These are phyloP conservation scores for Aspergillus felis DNA, from an alignment of 2,329 filamentous ascomycete species.

Conservation along the genomic window DNA sequence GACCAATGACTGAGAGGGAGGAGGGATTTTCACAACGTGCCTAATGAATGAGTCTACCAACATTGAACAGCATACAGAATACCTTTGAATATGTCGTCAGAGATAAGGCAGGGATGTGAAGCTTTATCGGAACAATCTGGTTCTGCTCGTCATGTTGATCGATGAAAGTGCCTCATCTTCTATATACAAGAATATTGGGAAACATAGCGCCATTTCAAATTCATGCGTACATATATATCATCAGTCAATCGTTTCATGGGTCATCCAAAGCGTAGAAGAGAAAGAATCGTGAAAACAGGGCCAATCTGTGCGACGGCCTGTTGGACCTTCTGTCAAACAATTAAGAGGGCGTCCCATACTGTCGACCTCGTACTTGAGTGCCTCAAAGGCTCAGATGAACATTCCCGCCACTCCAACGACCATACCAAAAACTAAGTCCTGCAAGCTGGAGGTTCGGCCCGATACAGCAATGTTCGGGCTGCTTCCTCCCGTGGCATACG, in stretches of 20 bases:
- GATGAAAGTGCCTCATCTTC: not conserved
- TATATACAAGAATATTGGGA: not conserved
- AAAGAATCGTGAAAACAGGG: constrained; percentile 7
- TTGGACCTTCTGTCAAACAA: not conserved
- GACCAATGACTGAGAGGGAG: not conserved
- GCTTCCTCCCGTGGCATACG: constrained; percentile 21
- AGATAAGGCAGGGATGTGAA: not conserved
- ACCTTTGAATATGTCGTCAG: not conserved
- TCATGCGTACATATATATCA: constrained; percentile 4
- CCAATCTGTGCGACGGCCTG: not conserved
- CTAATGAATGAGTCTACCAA: not conserved
- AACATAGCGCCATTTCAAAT: not conserved
- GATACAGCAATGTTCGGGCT: constrained; percentile 25
- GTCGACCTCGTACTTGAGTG: not conserved
- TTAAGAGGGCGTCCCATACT: not conserved
- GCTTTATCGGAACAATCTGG: not conserved
- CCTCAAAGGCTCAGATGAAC: constrained; percentile 27
- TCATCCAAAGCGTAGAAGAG: constrained; percentile 1
- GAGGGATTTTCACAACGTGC: not conserved
- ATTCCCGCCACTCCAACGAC: constrained; percentile 46
- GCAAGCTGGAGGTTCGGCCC: constrained; percentile 35
- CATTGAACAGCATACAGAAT: not conserved
- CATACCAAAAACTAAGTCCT: constrained; percentile 41
- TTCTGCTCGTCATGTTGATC: not conserved
- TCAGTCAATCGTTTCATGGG: not conserved